phyloP scores from a whole-genome alignment of 495 filamentous ascomycete genomes.

The Daldinia bambusicola region DNA sequence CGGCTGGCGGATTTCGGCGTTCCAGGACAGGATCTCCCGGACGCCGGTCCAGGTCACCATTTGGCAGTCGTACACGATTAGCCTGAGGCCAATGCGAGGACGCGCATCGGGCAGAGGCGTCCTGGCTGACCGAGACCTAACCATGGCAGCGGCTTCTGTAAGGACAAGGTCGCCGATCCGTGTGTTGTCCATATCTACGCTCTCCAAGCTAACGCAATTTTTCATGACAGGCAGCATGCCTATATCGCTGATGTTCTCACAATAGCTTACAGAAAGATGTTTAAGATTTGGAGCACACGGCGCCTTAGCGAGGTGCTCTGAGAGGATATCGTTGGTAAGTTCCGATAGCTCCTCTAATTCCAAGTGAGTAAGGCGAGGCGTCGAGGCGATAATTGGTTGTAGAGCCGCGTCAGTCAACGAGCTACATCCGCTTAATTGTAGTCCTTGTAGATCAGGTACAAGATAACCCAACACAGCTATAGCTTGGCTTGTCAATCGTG shows the following conservation, averaged over 20 bases:
- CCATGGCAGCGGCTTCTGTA: conserved; percentile 80
- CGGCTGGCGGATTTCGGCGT: conserved; percentile 69
- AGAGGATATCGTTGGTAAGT: conserved; percentile 77
- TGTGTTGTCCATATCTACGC: conserved; percentile 93
- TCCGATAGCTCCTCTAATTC: conserved; percentile 87
- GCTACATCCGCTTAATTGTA: conserved; percentile 79
- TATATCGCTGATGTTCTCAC: conserved; percentile 82
- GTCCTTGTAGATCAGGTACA: conserved; percentile 81
- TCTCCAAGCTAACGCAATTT: conserved; percentile 72
- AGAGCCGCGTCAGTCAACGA: conserved; percentile 79
- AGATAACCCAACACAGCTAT: conserved; percentile 74
- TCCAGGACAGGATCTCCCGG: conserved; percentile 84
- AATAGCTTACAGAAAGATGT: conserved; percentile 90
- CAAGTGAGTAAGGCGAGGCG: conserved; percentile 81
- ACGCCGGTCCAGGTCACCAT: conserved; percentile 94
- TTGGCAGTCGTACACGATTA: conserved; percentile 92
- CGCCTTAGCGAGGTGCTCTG: conserved; percentile 73
- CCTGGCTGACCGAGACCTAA: conserved; percentile 71
- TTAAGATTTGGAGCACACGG: conserved; percentile 75
- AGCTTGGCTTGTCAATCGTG: conserved; percentile 73
- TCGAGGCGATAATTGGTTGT: conserved; percentile 74
- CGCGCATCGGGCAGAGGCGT: conserved; percentile 47
- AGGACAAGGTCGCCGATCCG: conserved; percentile 88
- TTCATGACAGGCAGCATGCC: conserved; percentile 89
- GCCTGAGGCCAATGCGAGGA: conserved; percentile 71